Evolutionary conservation across 495 filamentous ascomycete genomes (phyloP), one percentile per base, ranked within the genome.

Genomic region (Lophiotrema nucula): DNA sequence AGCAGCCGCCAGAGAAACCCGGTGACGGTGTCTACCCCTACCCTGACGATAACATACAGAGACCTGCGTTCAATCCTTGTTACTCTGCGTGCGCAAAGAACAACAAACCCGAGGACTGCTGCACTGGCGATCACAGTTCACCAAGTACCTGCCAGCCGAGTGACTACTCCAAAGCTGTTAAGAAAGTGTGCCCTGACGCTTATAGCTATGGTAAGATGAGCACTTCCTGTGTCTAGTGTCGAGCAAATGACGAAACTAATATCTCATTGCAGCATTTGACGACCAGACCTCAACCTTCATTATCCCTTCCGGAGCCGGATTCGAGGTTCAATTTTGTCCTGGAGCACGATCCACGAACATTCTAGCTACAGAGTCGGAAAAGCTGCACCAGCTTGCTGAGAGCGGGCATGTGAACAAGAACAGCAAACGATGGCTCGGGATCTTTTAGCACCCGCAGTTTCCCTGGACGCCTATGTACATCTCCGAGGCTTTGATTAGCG

Each of bases 301-400:
- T 55, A 79, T 90, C 6, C 87, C 88, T 0, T 74, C 74, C 23
- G 87, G 87, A 4, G 83, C 79, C 4, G 88, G 87, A 1, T 92
- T 85, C 74, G 79, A 90, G 69, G 75, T 92, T n/a, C 73, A 82
- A 10, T 90, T 91, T 66, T 92, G 88, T 64, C 89, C 88, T 0
- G 67, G 68, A 2, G 88, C 86, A 0, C 73, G 85, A 11, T 88
- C 83, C 45, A 89, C 87, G 2, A 84, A 82, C 53, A 90, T 89
- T 35, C 66, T 89, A 16, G 66, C 70, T 2, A 75, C 76, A 24
- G 61, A 66, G 46, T 18, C 44, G 6, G 59, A 67, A 22, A 38
- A 58, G 44, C 27, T 67, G 44, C 53, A 41, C 25, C 58, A 67
- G 28, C 47, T 67, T 1, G 57, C 49, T 22, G 18, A 65, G n/a